A percentile compares a stretch with the other conserved stretches of the same genome.
phyloP scores from a whole-genome alignment of 148 eudicot species.

The Linanthus parryae region DNA sequence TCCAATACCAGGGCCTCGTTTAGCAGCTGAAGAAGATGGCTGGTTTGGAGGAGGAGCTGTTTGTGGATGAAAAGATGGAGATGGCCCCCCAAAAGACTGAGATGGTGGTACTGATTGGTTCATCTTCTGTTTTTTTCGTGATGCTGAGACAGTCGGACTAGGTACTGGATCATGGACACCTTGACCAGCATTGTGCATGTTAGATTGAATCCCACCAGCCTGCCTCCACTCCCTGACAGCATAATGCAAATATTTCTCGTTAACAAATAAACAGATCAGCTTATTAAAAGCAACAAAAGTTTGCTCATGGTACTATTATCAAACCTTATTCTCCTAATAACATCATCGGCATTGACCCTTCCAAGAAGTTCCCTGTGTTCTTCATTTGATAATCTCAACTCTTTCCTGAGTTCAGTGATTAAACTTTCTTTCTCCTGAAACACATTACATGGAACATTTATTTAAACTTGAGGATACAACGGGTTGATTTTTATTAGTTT shows the following conservation, averaged over 20 bases:
- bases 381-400: slow-evolving; percentile 85
- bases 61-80: slow-evolving; percentile 42
- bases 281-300: slow-evolving; percentile 5
- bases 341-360: slow-evolving; percentile 77
- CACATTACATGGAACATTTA: slow-evolving; percentile 20
- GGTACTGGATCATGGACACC: slow-evolving; percentile 62
- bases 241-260: slow-evolving; percentile 13
- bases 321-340: slow-evolving; percentile 76
- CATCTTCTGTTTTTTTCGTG: slow-evolving; percentile 72
- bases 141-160: slow-evolving; percentile 81
- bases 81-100: slow-evolving; percentile 58
- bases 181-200: slow-evolving; percentile 47
- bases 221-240: slow-evolving; percentile 83
- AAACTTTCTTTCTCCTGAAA: slow-evolving; percentile 77
- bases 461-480: slow-evolving; percentile 19
- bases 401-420: slow-evolving; percentile 88
- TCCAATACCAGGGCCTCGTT: slow-evolving; percentile 40
- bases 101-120: slow-evolving; percentile 56
- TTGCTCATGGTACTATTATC: background rate
- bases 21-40: slow-evolving; percentile 46
- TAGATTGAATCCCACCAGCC: slow-evolving; percentile 62
- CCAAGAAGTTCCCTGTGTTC: slow-evolving; percentile 82
- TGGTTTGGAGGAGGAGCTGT: slow-evolving; percentile 32
- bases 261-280: slow-evolving; percentile 7
- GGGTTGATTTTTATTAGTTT: too few relatives aligned